These are phyloP conservation scores for Ceratopteris richardii DNA, from an alignment of 75 land plant species.

Conservation along the genomic window DNA sequence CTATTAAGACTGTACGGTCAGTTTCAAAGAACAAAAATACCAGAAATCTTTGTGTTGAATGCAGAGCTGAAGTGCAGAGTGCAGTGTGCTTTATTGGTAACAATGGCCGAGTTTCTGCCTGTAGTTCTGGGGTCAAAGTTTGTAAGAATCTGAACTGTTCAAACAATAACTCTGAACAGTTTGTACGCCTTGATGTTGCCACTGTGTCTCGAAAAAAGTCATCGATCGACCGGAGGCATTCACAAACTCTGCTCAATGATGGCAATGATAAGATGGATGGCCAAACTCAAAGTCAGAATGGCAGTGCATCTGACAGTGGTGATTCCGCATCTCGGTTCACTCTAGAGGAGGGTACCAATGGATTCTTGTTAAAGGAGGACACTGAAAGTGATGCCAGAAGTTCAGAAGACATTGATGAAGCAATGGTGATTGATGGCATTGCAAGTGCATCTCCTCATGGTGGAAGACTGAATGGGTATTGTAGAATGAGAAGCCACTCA, in stretches of 20 bases:
- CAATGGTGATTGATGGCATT: not conserved
- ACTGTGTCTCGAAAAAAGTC: not conserved
- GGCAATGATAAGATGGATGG: not conserved
- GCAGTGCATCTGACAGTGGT: too few relatives aligned
- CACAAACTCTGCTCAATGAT: not conserved
- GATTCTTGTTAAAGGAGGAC: too few relatives aligned
- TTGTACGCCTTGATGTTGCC: not conserved
- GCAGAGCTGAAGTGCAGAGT: slow-evolving; percentile 1
- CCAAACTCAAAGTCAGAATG: too few relatives aligned
- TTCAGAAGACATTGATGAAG: not conserved
- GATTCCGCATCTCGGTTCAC: too few relatives aligned
- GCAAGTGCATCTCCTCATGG: not conserved
- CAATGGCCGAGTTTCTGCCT: slow-evolving; percentile 1
- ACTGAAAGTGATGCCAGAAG: not conserved
- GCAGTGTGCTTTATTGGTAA: slow-evolving; percentile 8
- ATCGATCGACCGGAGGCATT: not conserved
- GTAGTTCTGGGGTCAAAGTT: not conserved
- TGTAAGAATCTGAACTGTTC: slow-evolving; percentile 4
- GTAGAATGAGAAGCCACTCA: not conserved
- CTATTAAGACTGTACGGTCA: too few relatives aligned
- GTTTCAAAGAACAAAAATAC: too few relatives aligned
- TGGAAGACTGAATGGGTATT: not conserved
- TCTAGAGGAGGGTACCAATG: too few relatives aligned
- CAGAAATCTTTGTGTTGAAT: not conserved
- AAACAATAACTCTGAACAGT: not conserved